Base-by-base conservation (phyloP, 441 rosid species). In the Raphanus hybrid region DNA sequence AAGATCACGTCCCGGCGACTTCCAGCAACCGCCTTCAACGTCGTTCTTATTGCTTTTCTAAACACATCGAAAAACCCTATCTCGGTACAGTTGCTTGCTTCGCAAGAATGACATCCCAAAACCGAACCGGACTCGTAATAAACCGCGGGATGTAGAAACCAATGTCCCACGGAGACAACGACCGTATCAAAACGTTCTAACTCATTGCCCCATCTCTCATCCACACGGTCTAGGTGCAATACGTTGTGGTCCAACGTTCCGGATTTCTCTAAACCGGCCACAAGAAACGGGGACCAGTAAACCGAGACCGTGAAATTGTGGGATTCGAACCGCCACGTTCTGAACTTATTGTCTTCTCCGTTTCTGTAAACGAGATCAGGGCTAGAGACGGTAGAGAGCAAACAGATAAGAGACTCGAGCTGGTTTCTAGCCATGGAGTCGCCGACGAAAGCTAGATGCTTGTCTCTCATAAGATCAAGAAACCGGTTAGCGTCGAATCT, bases 391-490 rank as follows among this genome's bases (percentile, higher is more conserved):
- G 97, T 86, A 45, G 91, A 79, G 9, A 95, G 79, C 82, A 93
- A 85, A 73, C 98, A 95, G 14, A 95, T 80, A 35, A 95, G 94
- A 20, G 99, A 95, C 82, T 91, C 98, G 11, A 95, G 75, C 82
- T 95, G 99, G 62, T 95, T 95, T 74, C 99, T 93, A 50, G 98
- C 98, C 93, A 95, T 84, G 14, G 99, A 95, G 45, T 95, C 99
- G 0, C 99, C 99, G 2, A 95, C 85, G 80, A 95, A 93, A 64
- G 99, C 99, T 54, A 91, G 64, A 77, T 89, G 91, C 35, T 85
- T 90, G 82, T 89, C 79, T 5, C 79, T 81, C 64, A 90, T 75
- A 4, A 90, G 82, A 71, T 82, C 61, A 57, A 95, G 90, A 76
- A 95, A 91, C 57, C 65, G 77, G 62, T 70, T 74, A 29, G 98